Conservation (phyloP, 148 eudicot genomes). For the Gaultheria prostrata region DNA sequence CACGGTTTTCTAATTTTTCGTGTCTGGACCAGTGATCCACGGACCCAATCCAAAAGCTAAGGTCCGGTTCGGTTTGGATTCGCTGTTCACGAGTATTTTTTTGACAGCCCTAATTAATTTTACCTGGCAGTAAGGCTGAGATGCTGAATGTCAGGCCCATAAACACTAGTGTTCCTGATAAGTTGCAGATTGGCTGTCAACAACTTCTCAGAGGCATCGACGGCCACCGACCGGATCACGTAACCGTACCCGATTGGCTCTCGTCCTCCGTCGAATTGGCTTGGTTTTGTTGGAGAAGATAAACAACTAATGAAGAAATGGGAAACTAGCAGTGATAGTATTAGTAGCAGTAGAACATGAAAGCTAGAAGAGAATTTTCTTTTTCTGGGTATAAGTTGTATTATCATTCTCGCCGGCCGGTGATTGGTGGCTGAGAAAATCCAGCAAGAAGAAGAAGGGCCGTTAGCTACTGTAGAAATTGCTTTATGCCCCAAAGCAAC, state of each 20-base stretch:
- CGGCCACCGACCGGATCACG: slow-evolving; percentile 24
- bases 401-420: neutral
- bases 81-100: too few species aligned
- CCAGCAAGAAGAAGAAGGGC: neutral
- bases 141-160: slow-evolving; percentile 45
- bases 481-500: neutral
- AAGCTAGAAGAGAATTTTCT: neutral
- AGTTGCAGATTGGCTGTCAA: slow-evolving; percentile 45
- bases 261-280: neutral
- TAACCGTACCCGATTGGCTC: slow-evolving; percentile 45
- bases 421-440: neutral
- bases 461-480: neutral
- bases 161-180: slow-evolving; percentile 38
- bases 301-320: neutral
- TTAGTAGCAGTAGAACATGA: neutral
- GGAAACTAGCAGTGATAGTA: neutral
- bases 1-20: too few species aligned
- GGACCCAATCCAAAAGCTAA: too few species aligned
- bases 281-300: neutral
- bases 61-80: too few species aligned
- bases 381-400: neutral
- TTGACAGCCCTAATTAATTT: too few species aligned
- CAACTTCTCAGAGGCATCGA: slow-evolving; percentile 1
- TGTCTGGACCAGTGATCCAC: too few species aligned
- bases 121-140: slow-evolving; percentile 62